A percentile compares a stretch with the other conserved stretches of the same genome.
Evolutionary conservation across 78 protist species (phyloP).

Genomic region (Planoprotostelium fungivorum): DNA sequence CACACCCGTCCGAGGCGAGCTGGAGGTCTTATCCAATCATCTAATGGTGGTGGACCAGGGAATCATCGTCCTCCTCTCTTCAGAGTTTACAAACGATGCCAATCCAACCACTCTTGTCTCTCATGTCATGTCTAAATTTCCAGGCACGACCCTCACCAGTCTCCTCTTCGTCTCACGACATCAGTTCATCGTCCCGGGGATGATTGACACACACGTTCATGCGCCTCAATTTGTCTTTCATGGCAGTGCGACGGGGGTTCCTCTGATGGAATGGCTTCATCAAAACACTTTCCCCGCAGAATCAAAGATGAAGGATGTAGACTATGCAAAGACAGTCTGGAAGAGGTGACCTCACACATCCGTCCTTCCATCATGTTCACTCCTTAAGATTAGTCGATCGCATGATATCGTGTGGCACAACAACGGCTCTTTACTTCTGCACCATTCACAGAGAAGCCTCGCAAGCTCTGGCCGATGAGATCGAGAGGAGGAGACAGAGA

Average conservation of each 20-base stretch:
- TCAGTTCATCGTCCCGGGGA: conserved; percentile 50
- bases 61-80: background rate
- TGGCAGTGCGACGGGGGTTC: conserved; percentile 32
- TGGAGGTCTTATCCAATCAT: background rate
- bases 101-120: no score
- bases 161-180: background rate
- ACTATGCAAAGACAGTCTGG: conserved; percentile 15
- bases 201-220: conserved; percentile 63
- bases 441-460: conserved; percentile 52
- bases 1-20: background rate
- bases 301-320: background rate
- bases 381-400: conserved; percentile 11
- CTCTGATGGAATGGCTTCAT: conserved; percentile 62
- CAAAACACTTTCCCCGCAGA: conserved; percentile 64
- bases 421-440: conserved; percentile 39
- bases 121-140: no score
- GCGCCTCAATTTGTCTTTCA: conserved; percentile 47
- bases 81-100: background rate
- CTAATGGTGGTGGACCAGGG: background rate
- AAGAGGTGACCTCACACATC: background rate
- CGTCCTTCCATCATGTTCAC: background rate
- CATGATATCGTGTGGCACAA: conserved; percentile 25
- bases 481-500: conserved; percentile 26
- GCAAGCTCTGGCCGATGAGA: background rate
- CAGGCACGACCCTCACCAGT: background rate